Evolutionary conservation across 495 filamentous ascomycete genomes (phyloP).

Genomic region (Neurospora intermedia): DNA sequence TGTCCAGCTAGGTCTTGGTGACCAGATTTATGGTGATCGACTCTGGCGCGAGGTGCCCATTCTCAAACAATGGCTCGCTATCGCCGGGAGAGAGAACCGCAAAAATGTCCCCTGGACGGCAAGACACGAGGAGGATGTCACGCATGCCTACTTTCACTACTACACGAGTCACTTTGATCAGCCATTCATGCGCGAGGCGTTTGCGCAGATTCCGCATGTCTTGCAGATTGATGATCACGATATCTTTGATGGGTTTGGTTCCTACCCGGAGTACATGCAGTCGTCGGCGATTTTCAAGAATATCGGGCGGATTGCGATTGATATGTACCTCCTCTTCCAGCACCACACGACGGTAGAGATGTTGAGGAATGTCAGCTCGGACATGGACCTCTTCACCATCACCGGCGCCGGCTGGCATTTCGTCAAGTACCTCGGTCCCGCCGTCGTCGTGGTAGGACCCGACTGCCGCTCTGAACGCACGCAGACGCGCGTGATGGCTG

Average conservation of each 20-base stretch:
- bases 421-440: slow-evolving; percentile 88
- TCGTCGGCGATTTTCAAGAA: slow-evolving; percentile 95
- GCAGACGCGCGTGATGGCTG: slow-evolving; percentile 84
- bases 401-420: slow-evolving; percentile 98
- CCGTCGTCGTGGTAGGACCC: slow-evolving; percentile 77
- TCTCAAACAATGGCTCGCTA: slow-evolving; percentile 85
- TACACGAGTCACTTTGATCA: slow-evolving; percentile 98
- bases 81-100: slow-evolving; percentile 81
- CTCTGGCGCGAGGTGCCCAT: slow-evolving; percentile 93
- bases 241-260: slow-evolving; percentile 97
- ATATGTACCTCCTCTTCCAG: slow-evolving; percentile 99
- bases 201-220: slow-evolving; percentile 93
- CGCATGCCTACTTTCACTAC: slow-evolving; percentile 96
- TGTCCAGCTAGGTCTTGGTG: slow-evolving; percentile 79
- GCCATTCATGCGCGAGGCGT: slow-evolving; percentile 82
- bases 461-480: slow-evolving; percentile 89
- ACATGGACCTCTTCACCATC: slow-evolving; percentile 89
- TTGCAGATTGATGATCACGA: slow-evolving; percentile 94
- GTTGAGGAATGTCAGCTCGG: slow-evolving; percentile 72
- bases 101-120: slow-evolving; percentile 88
- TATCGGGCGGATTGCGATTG: slow-evolving; percentile 91
- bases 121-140: slow-evolving; percentile 86
- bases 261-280: slow-evolving; percentile 97
- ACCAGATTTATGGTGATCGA: slow-evolving; percentile 92
- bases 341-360: slow-evolving; percentile 95